Conservation (phyloP, 2,329 filamentous ascomycete species). For the Lecanicillium sp. region DNA sequence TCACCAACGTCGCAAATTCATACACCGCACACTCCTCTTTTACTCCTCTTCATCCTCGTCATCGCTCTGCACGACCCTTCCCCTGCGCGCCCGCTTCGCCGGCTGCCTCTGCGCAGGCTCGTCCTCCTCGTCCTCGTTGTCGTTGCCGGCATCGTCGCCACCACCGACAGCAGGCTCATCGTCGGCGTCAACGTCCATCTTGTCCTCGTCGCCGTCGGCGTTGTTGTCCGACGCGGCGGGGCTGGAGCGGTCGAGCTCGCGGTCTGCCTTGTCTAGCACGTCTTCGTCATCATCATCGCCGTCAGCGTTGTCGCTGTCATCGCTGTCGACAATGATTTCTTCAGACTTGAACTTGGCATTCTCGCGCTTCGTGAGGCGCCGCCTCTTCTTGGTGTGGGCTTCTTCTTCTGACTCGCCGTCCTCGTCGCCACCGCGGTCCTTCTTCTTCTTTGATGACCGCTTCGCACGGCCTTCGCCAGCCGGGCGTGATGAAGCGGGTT, state of each 20-base stretch:
- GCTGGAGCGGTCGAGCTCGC: conserved; percentile 28
- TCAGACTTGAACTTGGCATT: conserved; percentile 73
- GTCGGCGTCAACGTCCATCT: conserved; percentile 46
- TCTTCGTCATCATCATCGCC: conserved; percentile 22
- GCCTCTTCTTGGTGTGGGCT: conserved; percentile 53
- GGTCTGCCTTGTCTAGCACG: conserved; percentile 37
- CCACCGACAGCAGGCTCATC: conserved; percentile 20
- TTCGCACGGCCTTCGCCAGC: conserved; percentile 35
- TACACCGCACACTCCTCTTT: conserved; percentile 9
- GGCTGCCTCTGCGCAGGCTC: conserved; percentile 34
- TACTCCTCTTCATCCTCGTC: conserved; percentile 41
- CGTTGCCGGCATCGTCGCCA: conserved; percentile 19
- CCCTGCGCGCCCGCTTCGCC: conserved; percentile 40
- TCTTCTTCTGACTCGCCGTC: conserved; percentile 29
- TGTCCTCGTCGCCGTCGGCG: conserved; percentile 28
- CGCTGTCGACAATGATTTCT: conserved; percentile 75
- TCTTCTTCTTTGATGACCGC: conserved; percentile 47
- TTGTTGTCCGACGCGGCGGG: conserved; percentile 25
- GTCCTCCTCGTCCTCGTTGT: conserved; percentile 26
- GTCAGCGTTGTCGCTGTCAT: conserved; percentile 43
- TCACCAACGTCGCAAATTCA: too few relatives aligned
- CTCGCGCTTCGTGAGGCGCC: conserved; percentile 44
- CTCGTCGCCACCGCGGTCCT: conserved; percentile 31
- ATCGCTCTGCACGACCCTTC: conserved; percentile 46
- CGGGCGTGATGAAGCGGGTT: conserved; percentile 30